Evolutionary conservation across 2,329 filamentous ascomycete species (phyloP).

Genomic region (Fusarium secorum): DNA sequence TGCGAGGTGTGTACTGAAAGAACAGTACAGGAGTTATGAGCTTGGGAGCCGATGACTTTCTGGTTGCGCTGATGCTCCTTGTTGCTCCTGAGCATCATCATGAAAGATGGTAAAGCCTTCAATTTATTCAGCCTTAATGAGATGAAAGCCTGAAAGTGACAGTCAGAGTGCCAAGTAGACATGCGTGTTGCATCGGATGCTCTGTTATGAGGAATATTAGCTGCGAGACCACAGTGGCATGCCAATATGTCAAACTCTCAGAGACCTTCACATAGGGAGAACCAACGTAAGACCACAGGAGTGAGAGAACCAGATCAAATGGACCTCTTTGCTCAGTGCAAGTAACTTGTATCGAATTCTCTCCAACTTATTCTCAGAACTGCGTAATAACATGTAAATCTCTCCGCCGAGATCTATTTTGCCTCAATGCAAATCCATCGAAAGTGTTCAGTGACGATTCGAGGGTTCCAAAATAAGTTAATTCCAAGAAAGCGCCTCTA

Average conservation of each 20-base stretch:
- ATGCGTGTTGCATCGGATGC: accelerated
- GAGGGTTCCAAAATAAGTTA: too few species aligned
- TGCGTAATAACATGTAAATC: not conserved
- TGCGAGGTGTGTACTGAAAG: not conserved
- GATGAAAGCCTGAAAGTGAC: not conserved
- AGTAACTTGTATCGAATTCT: not conserved
- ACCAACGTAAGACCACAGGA: not conserved
- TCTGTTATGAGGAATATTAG: not conserved
- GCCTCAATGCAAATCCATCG: not conserved
- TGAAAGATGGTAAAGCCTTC: not conserved
- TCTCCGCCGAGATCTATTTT: not conserved
- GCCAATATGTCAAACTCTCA: not conserved
- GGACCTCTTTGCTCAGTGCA: accelerated
- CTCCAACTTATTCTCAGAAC: not conserved
- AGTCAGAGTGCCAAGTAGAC: not conserved
- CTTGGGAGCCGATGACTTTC: not conserved
- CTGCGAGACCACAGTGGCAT: not conserved
- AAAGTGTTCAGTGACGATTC: not conserved
- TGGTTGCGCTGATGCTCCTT: too few species aligned
- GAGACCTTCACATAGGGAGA: not conserved
- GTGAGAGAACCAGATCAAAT: not conserved
- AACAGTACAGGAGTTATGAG: not conserved
- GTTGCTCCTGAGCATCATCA: not conserved
- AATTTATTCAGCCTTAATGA: not conserved
- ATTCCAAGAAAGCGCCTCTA: accelerated